phyloP scores from a whole-genome alignment of 805 yeast species.

The Wickerhamiella brachini region DNA sequence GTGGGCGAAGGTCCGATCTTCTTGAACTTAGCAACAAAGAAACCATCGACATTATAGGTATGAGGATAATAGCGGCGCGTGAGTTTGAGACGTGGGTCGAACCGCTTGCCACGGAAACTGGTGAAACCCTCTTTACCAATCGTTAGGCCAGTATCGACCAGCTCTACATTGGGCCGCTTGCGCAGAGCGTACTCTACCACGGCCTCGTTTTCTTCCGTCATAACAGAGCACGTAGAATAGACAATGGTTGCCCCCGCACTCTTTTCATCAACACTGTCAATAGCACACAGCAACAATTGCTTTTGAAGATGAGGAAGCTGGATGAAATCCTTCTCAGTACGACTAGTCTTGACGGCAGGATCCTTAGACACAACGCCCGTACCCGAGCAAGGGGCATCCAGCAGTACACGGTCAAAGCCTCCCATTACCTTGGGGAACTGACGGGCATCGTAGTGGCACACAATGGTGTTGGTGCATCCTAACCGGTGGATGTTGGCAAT shows the following conservation, averaged over 20 bases:
- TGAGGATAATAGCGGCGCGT: constrained; percentile 97
- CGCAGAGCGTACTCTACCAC: constrained; percentile 96
- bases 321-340: constrained; percentile 92
- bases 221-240: constrained; percentile 95
- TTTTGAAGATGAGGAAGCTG: constrained; percentile 95
- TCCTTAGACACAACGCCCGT: constrained; percentile 98
- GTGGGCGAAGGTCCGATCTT: constrained; percentile 82
- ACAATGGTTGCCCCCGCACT: constrained; percentile 74
- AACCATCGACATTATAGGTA: constrained; percentile 96
- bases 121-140: constrained; percentile 96
- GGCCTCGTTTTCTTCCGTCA: constrained; percentile 96
- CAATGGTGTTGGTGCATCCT: constrained; percentile 93
- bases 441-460: constrained; percentile 94
- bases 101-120: constrained; percentile 82
- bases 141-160: constrained; percentile 81
- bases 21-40: constrained; percentile 91
- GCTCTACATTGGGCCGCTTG: constrained; percentile 89
- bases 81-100: constrained; percentile 58
- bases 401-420: constrained; percentile 85
- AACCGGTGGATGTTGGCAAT: constrained; percentile 95
- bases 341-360: constrained; percentile 79
- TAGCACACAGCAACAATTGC: constrained; percentile 84
- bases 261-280: constrained; percentile 91
- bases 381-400: constrained; percentile 99
- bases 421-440: constrained; percentile 97